Base-by-base conservation (phyloP, 345 rosid genomes). In the Isatis tinctoria region DNA sequence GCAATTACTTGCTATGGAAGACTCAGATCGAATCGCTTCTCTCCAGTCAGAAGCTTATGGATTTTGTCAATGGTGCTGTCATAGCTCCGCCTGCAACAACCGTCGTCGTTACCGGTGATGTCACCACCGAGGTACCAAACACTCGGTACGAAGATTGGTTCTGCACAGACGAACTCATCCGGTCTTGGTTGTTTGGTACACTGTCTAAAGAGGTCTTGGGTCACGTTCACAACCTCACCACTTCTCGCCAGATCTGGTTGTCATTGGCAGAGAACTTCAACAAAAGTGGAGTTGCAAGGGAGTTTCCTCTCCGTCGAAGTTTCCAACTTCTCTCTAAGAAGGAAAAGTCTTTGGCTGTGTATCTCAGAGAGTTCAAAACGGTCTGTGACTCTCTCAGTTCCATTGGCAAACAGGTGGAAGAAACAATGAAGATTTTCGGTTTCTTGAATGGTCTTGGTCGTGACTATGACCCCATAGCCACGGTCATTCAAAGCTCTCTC, bases 31-130 rank as follows among this genome's bases (percentile, higher is more conserved):
- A n/a, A n/a, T n/a, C n/a, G n/a, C n/a, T n/a, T n/a, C n/a, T n/a
- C n/a, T n/a, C n/a, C n/a, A n/a, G n/a, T n/a, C n/a, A n/a, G n/a
- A n/a, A n/a, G n/a, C n/a, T n/a, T n/a, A n/a, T n/a, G n/a, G n/a
- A n/a, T n/a, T n/a, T n/a, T n/a, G n/a, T n/a, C n/a, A n/a, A n/a
- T n/a, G n/a, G n/a, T n/a, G n/a, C n/a, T n/a, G n/a, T n/a, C n/a
- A n/a, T n/a, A n/a, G n/a, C n/a, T n/a, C n/a, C n/a, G n/a, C n/a
- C n/a, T n/a, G n/a, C n/a, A n/a, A n/a, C n/a, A n/a, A n/a, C n/a
- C n/a, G 18, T 92, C 98, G 24, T 22, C 24, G 2, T 22, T 1
- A 22, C 24, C 2, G 24, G 24, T 2, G 24, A 22, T 22, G 2
- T n/a, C n/a, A 22, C 2, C 24, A 22, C 24, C 24, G 24, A 36